These are phyloP conservation scores for Amanita rubescens DNA, from an alignment of 768 basidiomycete species.

Conservation along the genomic window DNA sequence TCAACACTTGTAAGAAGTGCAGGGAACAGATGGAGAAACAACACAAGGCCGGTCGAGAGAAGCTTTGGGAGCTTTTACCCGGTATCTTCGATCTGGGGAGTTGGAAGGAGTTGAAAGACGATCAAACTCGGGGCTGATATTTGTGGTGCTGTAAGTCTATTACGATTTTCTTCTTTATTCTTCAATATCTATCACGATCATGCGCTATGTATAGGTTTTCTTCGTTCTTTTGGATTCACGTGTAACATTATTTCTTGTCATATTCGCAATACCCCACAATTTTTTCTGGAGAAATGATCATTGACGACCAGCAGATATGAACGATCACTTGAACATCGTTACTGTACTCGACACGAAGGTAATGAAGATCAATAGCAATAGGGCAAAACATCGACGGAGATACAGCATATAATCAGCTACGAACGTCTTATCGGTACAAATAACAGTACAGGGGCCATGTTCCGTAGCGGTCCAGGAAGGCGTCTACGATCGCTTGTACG, in stretches of 20 bases:
- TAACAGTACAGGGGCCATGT: not conserved
- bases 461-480: not conserved
- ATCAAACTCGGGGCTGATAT: conserved; percentile 16
- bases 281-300: too few relatives aligned
- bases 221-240: too few relatives aligned
- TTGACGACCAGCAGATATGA: too few relatives aligned
- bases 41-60: conserved; percentile 27
- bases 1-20: conserved; percentile 28
- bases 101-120: conserved; percentile 30
- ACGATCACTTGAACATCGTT: too few relatives aligned
- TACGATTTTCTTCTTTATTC: not conserved
- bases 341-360: not conserved
- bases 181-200: not conserved
- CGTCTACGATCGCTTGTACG: not conserved
- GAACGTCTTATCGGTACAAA: not conserved
- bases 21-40: conserved; percentile 20
- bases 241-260: too few relatives aligned
- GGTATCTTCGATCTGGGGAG: conserved; percentile 28
- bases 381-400: not conserved
- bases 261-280: too few relatives aligned
- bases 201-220: not conserved
- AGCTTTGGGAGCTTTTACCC: conserved; percentile 31
- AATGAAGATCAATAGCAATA: not conserved
- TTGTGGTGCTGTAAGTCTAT: not conserved
- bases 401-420: not conserved